These are phyloP conservation scores for Helotiales sp. DNA, from an alignment of 2,329 filamentous ascomycete species.

Conservation along the genomic window DNA sequence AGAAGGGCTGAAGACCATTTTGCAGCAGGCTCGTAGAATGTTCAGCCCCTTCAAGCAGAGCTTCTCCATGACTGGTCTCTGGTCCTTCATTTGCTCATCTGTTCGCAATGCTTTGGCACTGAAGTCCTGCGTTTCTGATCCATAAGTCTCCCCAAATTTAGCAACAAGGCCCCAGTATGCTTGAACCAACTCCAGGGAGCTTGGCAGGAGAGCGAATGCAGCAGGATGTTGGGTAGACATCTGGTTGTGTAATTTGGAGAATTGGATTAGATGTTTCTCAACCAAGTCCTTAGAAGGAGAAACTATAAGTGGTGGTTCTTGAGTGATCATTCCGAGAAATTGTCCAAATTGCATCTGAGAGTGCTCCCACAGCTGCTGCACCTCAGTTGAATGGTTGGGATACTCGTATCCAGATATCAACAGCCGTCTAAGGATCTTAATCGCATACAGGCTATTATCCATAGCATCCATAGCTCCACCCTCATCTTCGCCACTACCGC, in stretches of 20 bases:
- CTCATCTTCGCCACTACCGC: constrained; percentile 61
- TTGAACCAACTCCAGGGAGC: constrained; percentile 75
- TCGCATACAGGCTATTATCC: constrained; percentile 75
- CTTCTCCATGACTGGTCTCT: constrained; percentile 73
- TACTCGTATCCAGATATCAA: constrained; percentile 82
- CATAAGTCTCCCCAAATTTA: constrained; percentile 76
- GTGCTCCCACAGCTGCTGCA: constrained; percentile 80
- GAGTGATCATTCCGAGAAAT: constrained; percentile 68
- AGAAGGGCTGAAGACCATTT: constrained; percentile 80
- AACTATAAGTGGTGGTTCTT: constrained; percentile 58
- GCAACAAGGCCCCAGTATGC: constrained; percentile 86
- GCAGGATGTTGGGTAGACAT: constrained; percentile 82
- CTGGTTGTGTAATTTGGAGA: constrained; percentile 88
- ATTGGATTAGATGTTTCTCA: constrained; percentile 87
- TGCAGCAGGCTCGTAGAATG: constrained; percentile 79
- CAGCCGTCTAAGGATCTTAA: constrained; percentile 82
- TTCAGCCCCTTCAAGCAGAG: constrained; percentile 83
- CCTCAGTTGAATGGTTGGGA: constrained; percentile 77
- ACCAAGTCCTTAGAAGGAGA: constrained; percentile 63
- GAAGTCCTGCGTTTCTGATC: constrained; percentile 48
- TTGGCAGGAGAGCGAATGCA: constrained; percentile 81
- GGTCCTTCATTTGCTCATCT: constrained; percentile 54
- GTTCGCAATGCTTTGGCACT: constrained; percentile 51
- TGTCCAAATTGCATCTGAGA: constrained; percentile 79
- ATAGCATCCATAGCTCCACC: constrained; percentile 66